Base-by-base conservation (phyloP, 2,329 filamentous ascomycete species). In the Aureobasidium melanogenum region DNA sequence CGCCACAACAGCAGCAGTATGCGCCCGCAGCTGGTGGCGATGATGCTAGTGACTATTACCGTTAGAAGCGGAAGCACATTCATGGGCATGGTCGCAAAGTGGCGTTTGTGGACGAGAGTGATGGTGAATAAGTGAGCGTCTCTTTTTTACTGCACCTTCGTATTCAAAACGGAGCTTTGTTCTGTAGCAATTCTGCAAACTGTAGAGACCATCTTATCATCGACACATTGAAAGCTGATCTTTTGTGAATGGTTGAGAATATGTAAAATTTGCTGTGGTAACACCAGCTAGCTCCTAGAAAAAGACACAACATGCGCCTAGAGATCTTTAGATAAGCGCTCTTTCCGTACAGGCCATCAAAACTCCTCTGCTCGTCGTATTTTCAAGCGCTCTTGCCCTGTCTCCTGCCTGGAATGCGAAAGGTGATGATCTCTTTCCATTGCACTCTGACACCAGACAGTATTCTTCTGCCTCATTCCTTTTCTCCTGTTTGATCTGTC, bases 21-120 rank as follows among this genome's bases (percentile, higher is more conserved):
- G 63, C 67, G 28, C 60, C 65, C n/a, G 64, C 66, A 24, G 61
- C 62, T 41, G 65, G 65, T n/a, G 68, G 63, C 47, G 72, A 65
- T 36, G 67, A 74, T 67, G 70, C 70, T 47, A 70, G 69, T 28
- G 71, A 72, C 55, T 73, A 69, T 61, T 73, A 73, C 65, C 64
- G 72, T 58, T 62, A 54, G 54, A 28, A 8, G 41, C 41, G 54
- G 41, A 28, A 57, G 39, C 8, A 24, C 8, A 28, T 2, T 26
- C 48, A 3, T 15, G 17, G 32, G 12, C 32, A n/a, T 34, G 30
- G 19, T 44, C 52, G 52, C 10, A 56, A 56, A 30, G 52, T 44
- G 38, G 8, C 26, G 38, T 56, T 56, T 34, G 10, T 24, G 32
- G 32, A 38, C 12, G 28, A 32, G 9, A 41, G 19, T n/a, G n/a